A percentile compares a stretch with the other conserved stretches of the same genome.
phyloP scores from a whole-genome alignment of 768 basidiomycete species.

The Auriscalpium microsporum region DNA sequence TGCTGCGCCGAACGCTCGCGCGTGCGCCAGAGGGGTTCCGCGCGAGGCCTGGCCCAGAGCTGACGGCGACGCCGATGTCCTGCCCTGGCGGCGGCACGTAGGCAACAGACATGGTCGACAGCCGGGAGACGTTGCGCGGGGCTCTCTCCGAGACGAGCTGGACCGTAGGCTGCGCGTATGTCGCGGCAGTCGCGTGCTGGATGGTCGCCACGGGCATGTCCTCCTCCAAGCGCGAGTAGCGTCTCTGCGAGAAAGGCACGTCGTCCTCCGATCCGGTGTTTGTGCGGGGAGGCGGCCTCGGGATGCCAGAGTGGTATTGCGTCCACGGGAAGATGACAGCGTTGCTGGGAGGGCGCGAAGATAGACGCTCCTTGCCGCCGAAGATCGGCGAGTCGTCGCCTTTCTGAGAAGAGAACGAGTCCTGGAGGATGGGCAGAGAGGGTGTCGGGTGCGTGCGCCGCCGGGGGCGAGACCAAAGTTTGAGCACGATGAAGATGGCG shows the following conservation, averaged over 20 bases:
- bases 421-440: conserved; percentile 65
- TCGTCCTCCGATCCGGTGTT: background rate
- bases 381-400: conserved; percentile 65
- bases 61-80: conserved; percentile 15
- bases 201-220: background rate
- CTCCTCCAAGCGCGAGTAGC: conserved; percentile 7
- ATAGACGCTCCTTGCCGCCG: conserved; percentile 63
- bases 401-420: conserved; percentile 38
- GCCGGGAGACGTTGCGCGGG: conserved; percentile 6
- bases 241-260: background rate
- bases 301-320: conserved; percentile 22
- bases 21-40: conserved; percentile 1
- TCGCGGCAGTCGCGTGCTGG: conserved; percentile 3
- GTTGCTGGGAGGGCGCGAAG: conserved; percentile 31
- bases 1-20: conserved; percentile 8
- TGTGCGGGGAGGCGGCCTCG: conserved; percentile 2
- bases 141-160: background rate
- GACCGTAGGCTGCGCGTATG: background rate
- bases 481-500: conserved; percentile 39
- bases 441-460: conserved; percentile 54
- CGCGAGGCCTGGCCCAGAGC: conserved; percentile 4
- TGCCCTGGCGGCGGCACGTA: conserved; percentile 7
- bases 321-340: conserved; percentile 41
- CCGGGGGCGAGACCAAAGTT: conserved; percentile 40
- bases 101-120: conserved; percentile 10